Conservation (phyloP, 108 stramenopile species). For the Discostella pseudostelligera region DNA sequence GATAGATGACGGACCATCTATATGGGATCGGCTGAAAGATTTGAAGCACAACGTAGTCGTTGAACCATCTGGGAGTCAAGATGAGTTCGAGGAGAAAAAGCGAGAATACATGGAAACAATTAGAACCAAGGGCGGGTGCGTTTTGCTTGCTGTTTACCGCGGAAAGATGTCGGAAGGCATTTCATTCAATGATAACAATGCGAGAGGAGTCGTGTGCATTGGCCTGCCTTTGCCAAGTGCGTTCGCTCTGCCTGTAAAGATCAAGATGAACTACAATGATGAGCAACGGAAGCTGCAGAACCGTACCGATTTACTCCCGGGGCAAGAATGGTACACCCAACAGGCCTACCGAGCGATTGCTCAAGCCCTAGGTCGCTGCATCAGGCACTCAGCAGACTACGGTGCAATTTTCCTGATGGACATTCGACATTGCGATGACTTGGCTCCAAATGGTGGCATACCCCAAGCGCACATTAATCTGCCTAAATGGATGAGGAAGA, state of each 20-base stretch:
- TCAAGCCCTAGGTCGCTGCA: conserved; percentile 87
- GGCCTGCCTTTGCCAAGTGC: conserved; percentile 71
- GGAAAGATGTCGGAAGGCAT: conserved; percentile 87
- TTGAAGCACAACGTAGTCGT: conserved; percentile 67
- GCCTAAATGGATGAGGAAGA: conserved; percentile 77
- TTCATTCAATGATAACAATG: conserved; percentile 78
- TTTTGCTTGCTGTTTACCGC: conserved; percentile 85
- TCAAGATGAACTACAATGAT: conserved; percentile 82
- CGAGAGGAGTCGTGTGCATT: conserved; percentile 78
- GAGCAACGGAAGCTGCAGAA: conserved; percentile 58
- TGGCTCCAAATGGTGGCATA: conserved; percentile 53
- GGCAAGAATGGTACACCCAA: conserved; percentile 85
- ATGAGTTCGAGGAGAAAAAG: conserved; percentile 60
- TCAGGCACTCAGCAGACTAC: conserved; percentile 86
- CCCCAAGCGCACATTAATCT: conserved; percentile 56
- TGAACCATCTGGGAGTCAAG: conserved; percentile 63
- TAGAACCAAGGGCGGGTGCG: conserved; percentile 49
- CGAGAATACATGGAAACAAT: conserved; percentile 57
- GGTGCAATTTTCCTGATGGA: conserved; percentile 87
- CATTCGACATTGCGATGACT: conserved; percentile 76
- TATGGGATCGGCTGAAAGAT: conserved; percentile 52
- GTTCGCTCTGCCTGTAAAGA: conserved; percentile 48
- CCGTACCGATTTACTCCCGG: conserved; percentile 64
- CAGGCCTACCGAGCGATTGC: conserved; percentile 91
- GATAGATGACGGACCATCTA: conserved; percentile 12